Evolutionary conservation across 306 rosid genomes (phyloP), one percentile per base, ranked within the genome.

Genomic region (Quercus agrifolia): DNA sequence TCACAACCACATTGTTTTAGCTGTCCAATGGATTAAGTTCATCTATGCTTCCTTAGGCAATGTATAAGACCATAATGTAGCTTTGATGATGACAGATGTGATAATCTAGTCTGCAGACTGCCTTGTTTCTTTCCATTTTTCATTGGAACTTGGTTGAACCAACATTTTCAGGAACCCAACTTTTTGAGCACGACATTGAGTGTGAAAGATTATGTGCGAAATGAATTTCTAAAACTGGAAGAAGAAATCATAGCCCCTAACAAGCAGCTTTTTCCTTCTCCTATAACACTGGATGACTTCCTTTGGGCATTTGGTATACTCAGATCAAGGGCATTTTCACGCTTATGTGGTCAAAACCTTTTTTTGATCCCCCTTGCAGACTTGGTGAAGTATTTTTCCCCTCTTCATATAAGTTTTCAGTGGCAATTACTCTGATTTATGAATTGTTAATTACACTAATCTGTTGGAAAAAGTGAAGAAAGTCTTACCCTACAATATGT

Each of bases 281-380:
- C 92, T 25, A 84, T 95, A 69, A 92, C 98, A 63, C 75, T 92
- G 81, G 94, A 95, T 30, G 99, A 95, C 80, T 95, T 92, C 94
- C 89, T 89, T 63, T 95, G 99, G 99, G 99, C 97, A 33, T 95
- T 95, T 77, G 99, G 98, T 35, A 91, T 95, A 55, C 96, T 95
- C 70, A 90, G 99, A 88, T 95, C 99, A 62, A 90, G 98, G 83
- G 97, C 98, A 79, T 95, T 95, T 78, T 92, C 97, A 6, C 92
- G 98, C 79, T 92, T 95, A 11, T 93, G 91, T 27, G 86, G 85
- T 77, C 97, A 92, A 83, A 95, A 91, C 78, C 88, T 95, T 69
- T 98, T 92, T 79, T 64, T 95, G 70, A 83, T 95, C 70, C 99
- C 99, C 25, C 82, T 92, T 7, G 98, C 90, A 44, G 99, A 95